A percentile compares a stretch with the other conserved stretches of the same genome.
Conservation (phyloP, 1,284 basidiomycete genomes). For the Garcileccinum viscosum region DNA sequence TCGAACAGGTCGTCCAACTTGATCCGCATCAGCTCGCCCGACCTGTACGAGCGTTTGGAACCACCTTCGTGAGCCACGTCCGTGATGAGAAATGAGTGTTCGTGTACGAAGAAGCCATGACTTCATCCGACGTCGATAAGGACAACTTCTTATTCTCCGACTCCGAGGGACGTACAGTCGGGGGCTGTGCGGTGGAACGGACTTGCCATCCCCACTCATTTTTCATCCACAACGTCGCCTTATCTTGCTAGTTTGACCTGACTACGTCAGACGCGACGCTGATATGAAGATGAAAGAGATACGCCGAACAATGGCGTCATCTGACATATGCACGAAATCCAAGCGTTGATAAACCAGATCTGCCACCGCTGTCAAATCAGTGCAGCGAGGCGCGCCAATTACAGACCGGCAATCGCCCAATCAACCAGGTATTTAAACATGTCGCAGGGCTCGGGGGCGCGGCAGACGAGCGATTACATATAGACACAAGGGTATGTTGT, state of each 20-base stretch:
- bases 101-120: constrained; percentile 19
- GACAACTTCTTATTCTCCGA: constrained; percentile 4
- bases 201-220: constrained; percentile 11
- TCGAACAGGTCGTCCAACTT: constrained; percentile 3
- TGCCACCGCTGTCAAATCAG: constrained; percentile 20
- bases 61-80: constrained; percentile 8
- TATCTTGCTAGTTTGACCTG: constrained; percentile 21
- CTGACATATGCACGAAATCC: neutral
- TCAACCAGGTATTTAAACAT: constrained; percentile 10
- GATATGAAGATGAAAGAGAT: constrained; percentile 27
- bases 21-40: neutral
- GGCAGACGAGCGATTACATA: constrained; percentile 8
- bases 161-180: constrained; percentile 25
- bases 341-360: constrained; percentile 15
- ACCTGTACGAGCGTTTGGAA: neutral
- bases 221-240: constrained; percentile 4
- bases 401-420: constrained; percentile 11
- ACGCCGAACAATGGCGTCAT: constrained; percentile 24
- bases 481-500: neutral
- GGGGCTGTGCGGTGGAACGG: constrained; percentile 15
- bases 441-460: constrained; percentile 18
- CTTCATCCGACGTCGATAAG: constrained; percentile 25
- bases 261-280: constrained; percentile 6
- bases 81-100: constrained; percentile 1
- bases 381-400: constrained; percentile 9